Conservation (phyloP, 495 filamentous ascomycete genomes). For the Cryomyces antarcticus region DNA sequence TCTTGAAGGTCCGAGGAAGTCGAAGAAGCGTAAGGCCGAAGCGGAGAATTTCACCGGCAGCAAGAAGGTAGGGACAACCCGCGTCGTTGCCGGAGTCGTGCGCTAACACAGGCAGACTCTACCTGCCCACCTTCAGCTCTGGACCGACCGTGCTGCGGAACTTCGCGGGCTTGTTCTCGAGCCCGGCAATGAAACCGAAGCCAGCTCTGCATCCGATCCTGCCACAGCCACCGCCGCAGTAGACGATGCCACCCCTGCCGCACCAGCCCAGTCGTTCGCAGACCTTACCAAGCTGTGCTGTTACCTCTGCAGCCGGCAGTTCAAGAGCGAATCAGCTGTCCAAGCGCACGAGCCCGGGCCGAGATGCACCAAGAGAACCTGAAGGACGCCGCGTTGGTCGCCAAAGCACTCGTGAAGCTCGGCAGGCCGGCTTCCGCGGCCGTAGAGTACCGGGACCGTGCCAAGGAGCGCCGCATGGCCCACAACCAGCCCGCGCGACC, state of each 20-base stretch:
- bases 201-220: not conserved
- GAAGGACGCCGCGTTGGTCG: constrained; percentile 33
- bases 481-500: constrained; percentile 46
- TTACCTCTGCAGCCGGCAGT: constrained; percentile 54
- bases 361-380: constrained; percentile 54
- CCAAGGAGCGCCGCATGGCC: constrained; percentile 56
- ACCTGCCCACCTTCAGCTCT: constrained; percentile 61
- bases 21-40: constrained; percentile 54
- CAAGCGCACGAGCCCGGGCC: constrained; percentile 61
- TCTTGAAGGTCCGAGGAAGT: constrained; percentile 33
- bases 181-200: constrained; percentile 1
- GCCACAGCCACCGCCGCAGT: constrained; percentile 4
- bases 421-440: constrained; percentile 20
- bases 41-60: constrained; percentile 27
- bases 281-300: constrained; percentile 54
- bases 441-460: constrained; percentile 58
- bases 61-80: constrained; percentile 20
- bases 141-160: constrained; percentile 72
- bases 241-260: constrained; percentile 1
- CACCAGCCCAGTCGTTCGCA: constrained; percentile 39
- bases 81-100: not conserved
- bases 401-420: constrained; percentile 40
- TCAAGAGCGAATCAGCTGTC: constrained; percentile 46
- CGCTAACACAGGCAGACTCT: constrained; percentile 21
- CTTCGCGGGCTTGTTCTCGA: constrained; percentile 38